Percentiles rank a stretch among this genome's conserved stretches.
Evolutionary conservation across 2,329 filamentous ascomycete species (phyloP).

Genomic region (Xylaria polymorpha): DNA sequence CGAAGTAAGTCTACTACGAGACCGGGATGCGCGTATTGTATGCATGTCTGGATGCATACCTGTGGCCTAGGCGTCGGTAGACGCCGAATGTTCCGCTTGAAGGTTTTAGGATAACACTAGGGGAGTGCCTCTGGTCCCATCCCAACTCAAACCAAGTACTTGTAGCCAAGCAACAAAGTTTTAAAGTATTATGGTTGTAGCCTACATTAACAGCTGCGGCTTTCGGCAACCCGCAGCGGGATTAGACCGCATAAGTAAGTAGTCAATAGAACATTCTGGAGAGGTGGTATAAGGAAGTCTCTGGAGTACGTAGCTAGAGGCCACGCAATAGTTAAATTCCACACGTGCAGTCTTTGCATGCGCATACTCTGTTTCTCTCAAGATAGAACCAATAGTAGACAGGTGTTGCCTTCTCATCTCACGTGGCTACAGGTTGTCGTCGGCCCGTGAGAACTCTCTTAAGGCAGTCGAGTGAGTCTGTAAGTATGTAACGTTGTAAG

Average conservation of each 20-base stretch:
- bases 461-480: not conserved
- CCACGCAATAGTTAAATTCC: not conserved
- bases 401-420: conserved; percentile 4
- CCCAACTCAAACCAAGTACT: conserved; percentile 5
- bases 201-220: not conserved
- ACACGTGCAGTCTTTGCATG: conserved; percentile 8
- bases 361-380: not conserved
- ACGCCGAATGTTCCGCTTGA: conserved; percentile 26
- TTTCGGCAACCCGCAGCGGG: conserved; percentile 1
- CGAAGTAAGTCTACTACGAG: conserved; percentile 16
- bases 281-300: not conserved
- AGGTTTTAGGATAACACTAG: conserved; percentile 23
- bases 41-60: conserved; percentile 15
- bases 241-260: not conserved
- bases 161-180: not conserved
- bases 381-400: not conserved
- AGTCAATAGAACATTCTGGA: conserved; percentile 5
- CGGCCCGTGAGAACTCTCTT: conserved; percentile 7
- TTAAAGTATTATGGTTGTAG: not conserved
- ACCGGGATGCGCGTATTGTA: conserved; percentile 26
- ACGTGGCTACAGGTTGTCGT: conserved; percentile 6
- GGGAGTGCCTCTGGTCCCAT: conserved; percentile 7
- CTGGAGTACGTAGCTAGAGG: conserved; percentile 6
- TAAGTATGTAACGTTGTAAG: conserved; percentile 7
- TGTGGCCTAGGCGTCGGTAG: conserved; percentile 16